Evolutionary conservation across 2,329 filamentous ascomycete species (phyloP), one percentile per base, ranked within the genome.

Genomic region (Aspergillus viridinutans): DNA sequence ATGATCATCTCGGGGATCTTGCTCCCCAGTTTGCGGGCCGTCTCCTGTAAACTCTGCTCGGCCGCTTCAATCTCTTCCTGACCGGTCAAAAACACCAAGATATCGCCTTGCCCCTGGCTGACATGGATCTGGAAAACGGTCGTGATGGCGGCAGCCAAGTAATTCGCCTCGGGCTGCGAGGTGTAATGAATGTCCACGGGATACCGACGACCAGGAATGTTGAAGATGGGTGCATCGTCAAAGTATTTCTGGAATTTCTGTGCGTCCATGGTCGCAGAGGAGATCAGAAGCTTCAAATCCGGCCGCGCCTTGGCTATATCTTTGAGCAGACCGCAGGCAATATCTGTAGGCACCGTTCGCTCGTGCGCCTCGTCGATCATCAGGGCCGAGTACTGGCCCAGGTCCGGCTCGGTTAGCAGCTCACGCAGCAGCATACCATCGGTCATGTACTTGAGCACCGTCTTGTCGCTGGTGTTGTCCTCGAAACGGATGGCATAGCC

Each of bases 361-460:
- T 99, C 94, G 83, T 99, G 94, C 0, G 94, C 94, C 72, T 99
- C 94, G 70, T 99, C 94, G 56, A 99, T 93, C 88, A 99, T 97
- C 61, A 99, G 76, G 12, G 88, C 90, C 4, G 90, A 90, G 66
- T 97, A 97, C 17, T 85, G 86, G 1, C 85, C 83, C 5, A 97
- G 78, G 63, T 93, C 87, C 0, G 93, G 92, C 67, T 96, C 91
- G 0, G 90, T 93, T 77, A 97, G 85, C 62, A 97, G 89, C 70
- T 96, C 91, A 69, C 92, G 83, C 29, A 97, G 79, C 42, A 97
- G 79, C 89, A 97, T 96, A 70, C 94, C 94, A 68, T 99, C 94
- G 0, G 94, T 99, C 89, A 96, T 93, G 75, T 96, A 97, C 74
- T 96, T 95, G 54, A 99, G 77, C 7, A 93, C 81, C 0, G 94